Conservation (phyloP, 108 stramenopile species). For the Poteriospumella lacustris region DNA sequence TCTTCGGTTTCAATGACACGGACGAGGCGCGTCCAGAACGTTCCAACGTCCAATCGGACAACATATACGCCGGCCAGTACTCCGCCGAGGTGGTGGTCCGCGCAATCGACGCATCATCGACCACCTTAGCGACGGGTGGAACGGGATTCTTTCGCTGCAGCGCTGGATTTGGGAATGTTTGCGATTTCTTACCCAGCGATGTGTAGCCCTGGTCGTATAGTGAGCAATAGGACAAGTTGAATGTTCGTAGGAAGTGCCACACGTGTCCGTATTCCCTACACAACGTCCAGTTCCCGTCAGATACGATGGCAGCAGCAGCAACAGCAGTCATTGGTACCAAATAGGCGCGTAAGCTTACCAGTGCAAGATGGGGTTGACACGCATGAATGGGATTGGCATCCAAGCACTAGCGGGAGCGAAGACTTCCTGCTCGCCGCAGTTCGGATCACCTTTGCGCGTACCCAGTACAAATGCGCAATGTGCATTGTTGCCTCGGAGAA, state of each 20-base stretch:
- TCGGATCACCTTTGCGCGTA: constrained; percentile 84
- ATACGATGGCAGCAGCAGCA: too few relatives aligned
- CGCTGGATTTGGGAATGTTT: constrained; percentile 85
- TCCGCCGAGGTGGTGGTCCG: not conserved
- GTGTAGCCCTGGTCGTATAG: constrained; percentile 96
- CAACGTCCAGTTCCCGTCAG: too few relatives aligned
- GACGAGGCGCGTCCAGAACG: not conserved
- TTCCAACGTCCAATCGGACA: constrained; percentile 39
- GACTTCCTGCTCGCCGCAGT: constrained; percentile 63
- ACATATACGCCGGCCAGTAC: constrained; percentile 49
- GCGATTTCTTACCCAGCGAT: constrained; percentile 76
- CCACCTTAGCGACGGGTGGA: too few relatives aligned
- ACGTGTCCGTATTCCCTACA: constrained; percentile 53
- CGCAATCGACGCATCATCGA: not conserved
- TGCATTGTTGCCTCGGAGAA: constrained; percentile 8
- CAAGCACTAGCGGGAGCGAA: constrained; percentile 41
- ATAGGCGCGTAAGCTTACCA: constrained; percentile 71
- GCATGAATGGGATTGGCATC: constrained; percentile 91
- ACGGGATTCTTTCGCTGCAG: constrained; percentile 42
- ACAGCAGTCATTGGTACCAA: too few relatives aligned
- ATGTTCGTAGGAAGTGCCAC: constrained; percentile 80
- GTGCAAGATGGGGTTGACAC: constrained; percentile 86
- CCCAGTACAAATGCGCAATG: constrained; percentile 73
- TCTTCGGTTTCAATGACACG: too few relatives aligned
- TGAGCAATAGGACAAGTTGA: constrained; percentile 78